phyloP scores from a whole-genome alignment of 108 stramenopile genomes.

The Chaetoceros muelleri region DNA sequence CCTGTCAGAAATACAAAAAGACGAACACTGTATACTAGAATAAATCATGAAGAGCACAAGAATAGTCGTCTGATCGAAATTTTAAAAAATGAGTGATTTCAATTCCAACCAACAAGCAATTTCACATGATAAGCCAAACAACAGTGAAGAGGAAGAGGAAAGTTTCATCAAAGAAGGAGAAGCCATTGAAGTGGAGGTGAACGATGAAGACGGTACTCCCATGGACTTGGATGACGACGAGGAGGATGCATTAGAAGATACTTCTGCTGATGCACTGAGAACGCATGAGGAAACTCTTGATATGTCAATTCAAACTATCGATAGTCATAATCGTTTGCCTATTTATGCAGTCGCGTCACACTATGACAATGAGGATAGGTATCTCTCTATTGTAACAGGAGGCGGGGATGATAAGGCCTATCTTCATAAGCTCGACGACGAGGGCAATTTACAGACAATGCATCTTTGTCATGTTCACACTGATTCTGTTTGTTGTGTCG shows the following conservation, averaged over 20 bases:
- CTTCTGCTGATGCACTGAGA: constrained; percentile 2
- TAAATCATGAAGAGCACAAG: too few species aligned
- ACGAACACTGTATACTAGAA: too few species aligned
- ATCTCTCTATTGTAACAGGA: constrained; percentile 57
- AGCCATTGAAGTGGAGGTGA: constrained; percentile 65
- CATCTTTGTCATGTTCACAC: constrained; percentile 60
- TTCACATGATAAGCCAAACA: constrained; percentile 5
- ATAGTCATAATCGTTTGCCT: constrained; percentile 49
- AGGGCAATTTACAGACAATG: constrained; percentile 9
- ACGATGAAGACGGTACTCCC: constrained; percentile 49
- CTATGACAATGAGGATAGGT: constrained; percentile 33
- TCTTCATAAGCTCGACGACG: constrained; percentile 33
- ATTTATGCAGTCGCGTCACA: constrained; percentile 56
- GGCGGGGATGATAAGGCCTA: constrained; percentile 92
- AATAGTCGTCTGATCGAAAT: too few species aligned
- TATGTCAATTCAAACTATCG: constrained; percentile 11
- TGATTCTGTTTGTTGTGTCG: constrained; percentile 81
- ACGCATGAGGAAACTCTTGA: background rate
- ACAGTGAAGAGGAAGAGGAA: constrained; percentile 21
- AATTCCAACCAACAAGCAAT: too few species aligned
- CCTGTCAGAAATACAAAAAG: too few species aligned
- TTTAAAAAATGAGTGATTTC: too few species aligned
- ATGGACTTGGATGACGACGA: constrained; percentile 57
- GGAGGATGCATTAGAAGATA: constrained; percentile 11
- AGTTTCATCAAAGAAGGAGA: constrained; percentile 56